These are phyloP conservation scores for Spironucleus salmonicida DNA, from an alignment of 208 protist genomes.

Conservation along the genomic window DNA sequence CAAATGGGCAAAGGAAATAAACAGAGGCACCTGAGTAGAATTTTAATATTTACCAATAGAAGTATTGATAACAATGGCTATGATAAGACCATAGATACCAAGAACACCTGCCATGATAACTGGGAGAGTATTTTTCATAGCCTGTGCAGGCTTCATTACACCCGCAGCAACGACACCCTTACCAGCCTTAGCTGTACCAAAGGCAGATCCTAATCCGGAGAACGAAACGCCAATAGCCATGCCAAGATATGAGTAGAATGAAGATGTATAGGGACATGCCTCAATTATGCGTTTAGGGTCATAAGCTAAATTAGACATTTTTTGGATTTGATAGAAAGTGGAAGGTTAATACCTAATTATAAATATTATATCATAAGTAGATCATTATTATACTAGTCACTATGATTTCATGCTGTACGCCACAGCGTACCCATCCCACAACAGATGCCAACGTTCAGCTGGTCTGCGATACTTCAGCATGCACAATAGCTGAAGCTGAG, in stretches of 20 bases:
- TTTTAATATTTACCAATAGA: neutral
- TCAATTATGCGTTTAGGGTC: too few species aligned
- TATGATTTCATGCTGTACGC: too few species aligned
- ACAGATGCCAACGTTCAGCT: too few species aligned
- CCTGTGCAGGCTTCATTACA: slow-evolving; percentile 71
- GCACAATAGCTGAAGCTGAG: too few species aligned
- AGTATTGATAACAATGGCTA: slow-evolving; percentile 76
- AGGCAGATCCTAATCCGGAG: slow-evolving; percentile 40
- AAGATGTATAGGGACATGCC: slow-evolving; percentile 26
- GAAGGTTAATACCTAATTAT: too few species aligned
- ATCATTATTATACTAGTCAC: too few species aligned
- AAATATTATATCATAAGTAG: too few species aligned
- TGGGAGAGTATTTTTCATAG: slow-evolving; percentile 71
- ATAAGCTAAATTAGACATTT: too few species aligned
- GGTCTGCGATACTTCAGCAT: too few species aligned
- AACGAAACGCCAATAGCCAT: slow-evolving; percentile 37
- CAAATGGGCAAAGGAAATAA: slow-evolving; percentile 68
- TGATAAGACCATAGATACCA: slow-evolving; percentile 97
- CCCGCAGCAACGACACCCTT: slow-evolving; percentile 49
- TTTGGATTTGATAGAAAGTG: too few species aligned
- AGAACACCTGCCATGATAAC: slow-evolving; percentile 87
- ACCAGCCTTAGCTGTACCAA: slow-evolving; percentile 47
- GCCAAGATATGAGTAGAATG: slow-evolving; percentile 42
- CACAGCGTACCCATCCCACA: too few species aligned
- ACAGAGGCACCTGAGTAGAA: slow-evolving; percentile 41